Evolutionary conservation across 495 filamentous ascomycete species (phyloP).

Genomic region (Clohesyomyces aquaticus): DNA sequence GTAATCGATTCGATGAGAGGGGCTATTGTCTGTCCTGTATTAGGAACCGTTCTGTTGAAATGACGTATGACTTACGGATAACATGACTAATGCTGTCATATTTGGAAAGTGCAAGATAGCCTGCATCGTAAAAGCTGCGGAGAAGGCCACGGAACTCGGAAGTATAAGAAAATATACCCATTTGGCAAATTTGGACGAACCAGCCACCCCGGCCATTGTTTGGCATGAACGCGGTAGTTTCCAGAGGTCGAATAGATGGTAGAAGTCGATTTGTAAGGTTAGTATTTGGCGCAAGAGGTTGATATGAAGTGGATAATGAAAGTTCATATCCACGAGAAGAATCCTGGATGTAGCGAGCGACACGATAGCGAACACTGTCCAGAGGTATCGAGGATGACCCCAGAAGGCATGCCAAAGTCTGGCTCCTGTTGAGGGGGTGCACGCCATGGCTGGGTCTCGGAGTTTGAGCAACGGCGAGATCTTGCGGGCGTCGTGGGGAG

Average conservation of each 20-base stretch:
- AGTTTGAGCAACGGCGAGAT: too few species aligned
- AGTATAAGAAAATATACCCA: not conserved
- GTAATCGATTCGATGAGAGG: not conserved
- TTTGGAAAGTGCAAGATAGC: constrained; percentile 22
- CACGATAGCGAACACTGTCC: constrained; percentile 4
- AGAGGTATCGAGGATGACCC: constrained; percentile 1
- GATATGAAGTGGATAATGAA: constrained; percentile 20
- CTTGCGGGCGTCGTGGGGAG: too few species aligned
- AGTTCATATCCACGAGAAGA: constrained; percentile 17
- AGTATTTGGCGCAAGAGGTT: not conserved
- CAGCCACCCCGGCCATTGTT: not conserved
- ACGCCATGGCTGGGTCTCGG: too few species aligned
- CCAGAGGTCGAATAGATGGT: too few species aligned
- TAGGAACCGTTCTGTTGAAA: not conserved
- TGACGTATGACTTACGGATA: constrained; percentile 5
- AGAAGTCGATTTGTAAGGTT: not conserved
- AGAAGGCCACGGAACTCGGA: not conserved
- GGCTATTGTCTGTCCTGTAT: not conserved
- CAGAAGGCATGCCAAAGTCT: too few species aligned
- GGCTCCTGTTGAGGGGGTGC: too few species aligned
- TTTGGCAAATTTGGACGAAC: not conserved
- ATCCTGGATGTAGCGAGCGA: constrained; percentile 11
- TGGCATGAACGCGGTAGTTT: not conserved
- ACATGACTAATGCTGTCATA: constrained; percentile 11
- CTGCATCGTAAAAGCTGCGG: not conserved